Evolutionary conservation across 805 yeast species (phyloP), one percentile per base, ranked within the genome.

Genomic region (Sugiyamaella smithiae): DNA sequence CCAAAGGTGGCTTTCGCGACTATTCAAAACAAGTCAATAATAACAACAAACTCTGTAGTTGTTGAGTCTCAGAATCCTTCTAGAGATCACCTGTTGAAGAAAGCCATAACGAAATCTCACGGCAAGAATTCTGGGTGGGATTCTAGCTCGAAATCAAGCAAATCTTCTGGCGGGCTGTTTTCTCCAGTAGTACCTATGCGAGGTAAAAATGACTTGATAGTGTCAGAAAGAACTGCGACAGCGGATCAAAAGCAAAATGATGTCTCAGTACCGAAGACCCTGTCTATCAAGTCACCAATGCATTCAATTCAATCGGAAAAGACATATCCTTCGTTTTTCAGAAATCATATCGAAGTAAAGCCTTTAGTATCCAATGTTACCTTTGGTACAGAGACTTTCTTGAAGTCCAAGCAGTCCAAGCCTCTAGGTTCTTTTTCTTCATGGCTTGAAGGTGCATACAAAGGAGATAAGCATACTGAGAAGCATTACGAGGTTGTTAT

Each of bases 131-230:
- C n/a, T n/a, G n/a, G n/a, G n/a, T n/a, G n/a, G n/a, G n/a, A n/a
- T n/a, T 16, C n/a, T 9, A 7, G 12, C 8, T 33, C 38, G 7
- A n/a, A 8, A 19, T 38, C 42, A 38, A n/a, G 12, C 8, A 19
- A 38, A 19, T 37, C 48, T 2, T 45, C 48, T 9, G 48, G 48
- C 11, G 48, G 48, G 8, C 31, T 45, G 24, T 45, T 45, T 35
- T 8, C 29, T 26, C 29, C 29, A 26, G 11, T 8, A 11, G 9
- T 11, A 26, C 9, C 7, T 26, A 26, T 7, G 11, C 9, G 9
- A 7, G 29, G 29, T 26, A 11, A 26, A 8, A 7, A 11, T 26
- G 7, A 7, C 11, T 26, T 11, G 7, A 11, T 7, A 26, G 11
- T 26, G 7, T 8, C 11, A 8, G 29, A 26, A 8, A 26, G 4